Evolutionary conservation across 805 yeast genomes (phyloP), one percentile per base, ranked within the genome.

Genomic region (Groenewaldozyma salmanticensis): DNA sequence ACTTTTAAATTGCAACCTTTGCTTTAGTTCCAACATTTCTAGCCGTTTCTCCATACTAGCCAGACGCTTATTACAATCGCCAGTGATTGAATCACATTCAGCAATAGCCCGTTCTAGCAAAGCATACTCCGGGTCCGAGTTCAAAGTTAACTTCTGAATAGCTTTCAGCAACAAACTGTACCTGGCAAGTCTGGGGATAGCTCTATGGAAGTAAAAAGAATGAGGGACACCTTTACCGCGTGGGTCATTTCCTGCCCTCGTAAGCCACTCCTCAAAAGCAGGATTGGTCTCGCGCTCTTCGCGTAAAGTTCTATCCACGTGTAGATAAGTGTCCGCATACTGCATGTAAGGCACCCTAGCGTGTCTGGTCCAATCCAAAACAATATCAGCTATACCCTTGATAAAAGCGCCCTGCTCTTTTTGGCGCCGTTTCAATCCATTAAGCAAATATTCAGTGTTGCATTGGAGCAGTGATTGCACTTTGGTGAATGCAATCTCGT

Each of bases 321-420:
- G 48, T 18, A 58, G 47, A 37, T 61, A 59, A 21, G 52, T 54
- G n/a, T 52, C 72, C 31, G 85, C 81, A 51, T 82, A 82, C 31
- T 63, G 64, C 17, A 77, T 48, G 39, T 81, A 77, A 0, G 77
- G 67, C 1, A 64, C 64, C 18, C 67, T 62, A 0, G 84, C 86
- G 17, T 65, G 68, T 21, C 63, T 62, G 1, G 79, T 67, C 94
- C 94, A 85, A 16, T 70, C 69, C 22, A 68, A 57, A 47, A 81
- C 74, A 7, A 82, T 67, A 36, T 75, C 76, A 3, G 81, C 82
- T 13, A 83, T 68, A 5, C 75, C 75, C 27, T 68, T 70, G 11
- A 85, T 72, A 43, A 75, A 79, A 38, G 79, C 81, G 0, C 90
- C 88, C 42, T 78, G 79, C 2, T 73, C 61, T 19, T 71, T 63